Percentiles rank a stretch among this genome's conserved stretches.
These are phyloP conservation scores for Lactarius sanguifluus DNA, from an alignment of 768 basidiomycete species.

Conservation along the genomic window DNA sequence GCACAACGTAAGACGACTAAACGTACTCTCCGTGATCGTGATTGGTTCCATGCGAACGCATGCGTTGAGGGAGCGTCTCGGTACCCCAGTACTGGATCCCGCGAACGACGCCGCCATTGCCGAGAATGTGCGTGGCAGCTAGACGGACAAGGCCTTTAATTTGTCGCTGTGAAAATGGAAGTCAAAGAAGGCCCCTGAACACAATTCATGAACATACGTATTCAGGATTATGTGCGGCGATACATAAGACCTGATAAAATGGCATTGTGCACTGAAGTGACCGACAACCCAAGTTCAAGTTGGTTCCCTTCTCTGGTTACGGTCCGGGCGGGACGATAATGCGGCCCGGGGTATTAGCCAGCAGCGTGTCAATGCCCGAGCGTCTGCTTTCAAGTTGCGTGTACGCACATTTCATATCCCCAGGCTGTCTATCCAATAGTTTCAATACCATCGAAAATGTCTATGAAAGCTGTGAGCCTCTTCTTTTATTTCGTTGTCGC, in stretches of 20 bases:
- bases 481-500: background rate
- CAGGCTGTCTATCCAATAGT: background rate
- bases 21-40: constrained; percentile 77
- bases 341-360: background rate
- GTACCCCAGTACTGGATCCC: constrained; percentile 75
- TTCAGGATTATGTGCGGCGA: constrained; percentile 70
- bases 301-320: background rate
- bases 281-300: constrained; percentile 2
- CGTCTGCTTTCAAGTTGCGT: background rate
- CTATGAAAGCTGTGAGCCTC: constrained; percentile 69
- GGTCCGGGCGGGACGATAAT: background rate
- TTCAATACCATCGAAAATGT: constrained; percentile 44
- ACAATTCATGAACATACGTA: constrained; percentile 50
- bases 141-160: constrained; percentile 74
- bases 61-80: constrained; percentile 67
- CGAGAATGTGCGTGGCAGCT: constrained; percentile 68
- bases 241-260: constrained; percentile 85
- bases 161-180: constrained; percentile 50
- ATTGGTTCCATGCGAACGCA: constrained; percentile 59
- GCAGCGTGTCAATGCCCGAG: background rate
- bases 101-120: constrained; percentile 80
- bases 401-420: background rate
- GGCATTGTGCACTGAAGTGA: constrained; percentile 56
- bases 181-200: background rate
- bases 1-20: background rate